Base-by-base conservation (phyloP, 306 rosid species). In the Canavalia gladiata region DNA sequence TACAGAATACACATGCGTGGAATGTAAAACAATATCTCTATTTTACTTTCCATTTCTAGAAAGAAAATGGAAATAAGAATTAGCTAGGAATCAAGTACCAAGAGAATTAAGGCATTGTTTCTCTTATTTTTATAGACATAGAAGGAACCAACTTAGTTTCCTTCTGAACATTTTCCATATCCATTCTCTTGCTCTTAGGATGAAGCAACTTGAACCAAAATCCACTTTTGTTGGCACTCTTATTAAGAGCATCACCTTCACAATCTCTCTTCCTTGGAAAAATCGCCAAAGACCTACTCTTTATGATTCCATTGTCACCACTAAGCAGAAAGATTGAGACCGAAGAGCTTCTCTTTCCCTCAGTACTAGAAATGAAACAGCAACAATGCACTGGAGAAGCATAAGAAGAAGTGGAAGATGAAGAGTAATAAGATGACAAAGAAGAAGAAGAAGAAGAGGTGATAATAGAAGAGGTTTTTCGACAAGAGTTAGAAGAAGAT, bases 181-280 rank as follows among this genome's bases (percentile, higher is more conserved):
- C 84, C 84, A 45, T 67, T 74, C 76, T 72, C 80, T 84, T 89
- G 55, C 81, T 82, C 43, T 50, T 85, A 4, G 84, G 85, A 77
- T 66, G 81, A 64, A 92, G 81, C 80, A 89, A 80, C 34, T 84
- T 90, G 4, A 83, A 80, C 85, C 89, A 90, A 82, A 90, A 89
- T 63, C 94, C 86, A 59, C 47, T 57, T 67, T 72, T 78, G 56
- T 74, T 74, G 34, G 65, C 78, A 68, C 73, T 63, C 72, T 65
- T 82, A 35, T 46, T 37, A 49, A 45, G 18, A 13, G 4, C 37
- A 6, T 57, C 66, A 41, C 1, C 78, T 62, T 59, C 52, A 1
- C 11, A 12, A 28, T 33, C 69, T 68, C 35, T 81, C 31, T 46
- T 68, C 66, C 92, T 86, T 4, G 87, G 74, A 74, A 49, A 50